Evolutionary conservation across 768 basidiomycete species (phyloP), one percentile per base, ranked within the genome.

Genomic region (Hemileccinum impolitum): DNA sequence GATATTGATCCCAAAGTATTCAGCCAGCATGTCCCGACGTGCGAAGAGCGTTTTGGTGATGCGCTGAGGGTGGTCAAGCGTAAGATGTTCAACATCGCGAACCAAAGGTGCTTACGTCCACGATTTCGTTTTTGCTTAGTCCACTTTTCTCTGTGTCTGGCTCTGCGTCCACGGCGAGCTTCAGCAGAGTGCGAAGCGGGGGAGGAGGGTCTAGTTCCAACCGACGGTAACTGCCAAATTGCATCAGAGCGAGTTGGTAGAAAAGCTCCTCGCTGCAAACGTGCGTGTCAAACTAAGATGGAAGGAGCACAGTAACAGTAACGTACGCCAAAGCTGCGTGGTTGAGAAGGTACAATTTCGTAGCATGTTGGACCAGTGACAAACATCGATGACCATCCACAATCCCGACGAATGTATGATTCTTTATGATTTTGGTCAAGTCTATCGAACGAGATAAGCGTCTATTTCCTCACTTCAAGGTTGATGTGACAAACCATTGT

Each of bases 401-500:
- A 32, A 97, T 82, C 2, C 95, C 94, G 28, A 98, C 93, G 59
- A 96, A 96, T 0, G 82, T 87, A 60, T 96, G 92, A 42, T 90
- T 85, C 55, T 84, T 78, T 28, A 98, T 61, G 39, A 98, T 88
- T 60, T 92, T 90, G 0, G 81, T 79, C 34, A 98, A 70, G 41
- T 82, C 95, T 97, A 58, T 21, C 47, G 47, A 45, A 23, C 18
- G 38, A 39, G 12, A 11, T 36, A 15, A 46, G 32, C 0, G 28
- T 11, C n/a, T 6, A 9, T 42, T 21, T n/a, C 32, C 18, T 26
- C 2, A 23, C 18, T 47, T 4, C 11, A 42, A 30, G 17, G 26
- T 5, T 21, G 12, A 43, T 18, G 3, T 7, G 12, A 70, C 82
- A 59, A 58, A 94, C 94, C 79, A 54, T 76, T 68, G 65, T 94